Evolutionary conservation across 768 basidiomycete genomes (phyloP).

Genomic region (Tubosaeta brunneosetosa): DNA sequence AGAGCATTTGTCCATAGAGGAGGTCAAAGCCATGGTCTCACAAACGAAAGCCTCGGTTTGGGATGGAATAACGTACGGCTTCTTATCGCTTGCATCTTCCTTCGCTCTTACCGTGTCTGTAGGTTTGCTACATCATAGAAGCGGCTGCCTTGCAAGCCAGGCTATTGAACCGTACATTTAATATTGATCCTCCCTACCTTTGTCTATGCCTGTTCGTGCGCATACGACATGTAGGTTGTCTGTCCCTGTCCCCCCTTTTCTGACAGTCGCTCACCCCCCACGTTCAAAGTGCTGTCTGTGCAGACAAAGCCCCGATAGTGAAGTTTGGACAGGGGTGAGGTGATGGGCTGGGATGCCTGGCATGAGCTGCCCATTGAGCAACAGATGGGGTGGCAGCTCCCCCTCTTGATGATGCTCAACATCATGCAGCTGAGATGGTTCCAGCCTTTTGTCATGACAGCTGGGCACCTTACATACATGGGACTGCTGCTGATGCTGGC

Average conservation of each 20-base stretch:
- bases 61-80: constrained; percentile 42
- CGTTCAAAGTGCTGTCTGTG: constrained; percentile 28
- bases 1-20: constrained; percentile 25
- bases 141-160: constrained; percentile 37
- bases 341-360: constrained; percentile 37
- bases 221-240: constrained; percentile 33
- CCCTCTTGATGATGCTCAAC: constrained; percentile 21
- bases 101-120: neutral
- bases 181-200: constrained; percentile 40
- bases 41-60: constrained; percentile 23
- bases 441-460: constrained; percentile 33
- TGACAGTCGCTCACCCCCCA: neutral
- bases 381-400: constrained; percentile 32
- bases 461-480: constrained; percentile 38
- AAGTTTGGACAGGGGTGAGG: constrained; percentile 41
- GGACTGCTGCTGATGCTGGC: constrained; percentile 28
- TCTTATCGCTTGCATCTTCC: neutral
- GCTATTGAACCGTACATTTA: constrained; percentile 37
- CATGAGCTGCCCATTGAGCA: constrained; percentile 21
- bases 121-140: constrained; percentile 45
- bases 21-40: constrained; percentile 32
- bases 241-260: neutral
- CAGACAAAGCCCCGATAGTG: constrained; percentile 38
- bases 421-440: constrained; percentile 34
- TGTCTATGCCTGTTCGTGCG: constrained; percentile 42